Percentiles rank a stretch among this genome's conserved stretches.
phyloP scores from a whole-genome alignment of 1,139 yeast genomes.

The Magnusiomyces suaveolens region DNA sequence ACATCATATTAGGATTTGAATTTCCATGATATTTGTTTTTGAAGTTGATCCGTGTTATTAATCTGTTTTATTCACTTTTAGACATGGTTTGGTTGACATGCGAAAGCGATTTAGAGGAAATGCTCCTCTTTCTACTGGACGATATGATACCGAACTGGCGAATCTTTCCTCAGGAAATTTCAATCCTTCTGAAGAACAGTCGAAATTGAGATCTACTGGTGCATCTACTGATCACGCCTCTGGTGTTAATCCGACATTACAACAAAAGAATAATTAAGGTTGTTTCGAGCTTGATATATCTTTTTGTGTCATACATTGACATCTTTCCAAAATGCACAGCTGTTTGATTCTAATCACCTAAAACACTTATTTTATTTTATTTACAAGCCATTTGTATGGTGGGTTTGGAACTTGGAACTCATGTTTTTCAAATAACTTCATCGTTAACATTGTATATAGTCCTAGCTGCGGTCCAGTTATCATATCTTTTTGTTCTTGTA shows the following conservation, averaged over 20 bases:
- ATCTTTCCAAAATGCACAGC: no score
- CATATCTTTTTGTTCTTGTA: no score
- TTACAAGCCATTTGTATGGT: no score
- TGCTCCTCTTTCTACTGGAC: conserved; percentile 87
- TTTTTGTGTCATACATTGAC: no score
- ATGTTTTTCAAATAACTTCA: no score
- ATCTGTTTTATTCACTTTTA: conserved; percentile 3
- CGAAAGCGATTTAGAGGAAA: conserved; percentile 87
- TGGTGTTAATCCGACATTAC: neutral
- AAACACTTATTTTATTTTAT: no score
- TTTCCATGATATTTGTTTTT: neutral
- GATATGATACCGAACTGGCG: conserved; percentile 76
- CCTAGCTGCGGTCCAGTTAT: no score
- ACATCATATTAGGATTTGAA: neutral
- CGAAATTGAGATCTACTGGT: conserved; percentile 17
- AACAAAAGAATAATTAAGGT: neutral
- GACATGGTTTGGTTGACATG: conserved; percentile 47
- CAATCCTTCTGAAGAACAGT: conserved; percentile 71
- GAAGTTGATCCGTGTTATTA: neutral
- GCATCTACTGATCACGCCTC: neutral
- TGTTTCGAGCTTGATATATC: neutral
- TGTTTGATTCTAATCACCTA: no score
- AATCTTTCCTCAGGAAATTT: conserved; percentile 72
- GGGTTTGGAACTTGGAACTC: no score
- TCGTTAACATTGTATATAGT: no score